phyloP scores from a whole-genome alignment of 2,329 filamentous ascomycete species.

The Graphilbum sp. region DNA sequence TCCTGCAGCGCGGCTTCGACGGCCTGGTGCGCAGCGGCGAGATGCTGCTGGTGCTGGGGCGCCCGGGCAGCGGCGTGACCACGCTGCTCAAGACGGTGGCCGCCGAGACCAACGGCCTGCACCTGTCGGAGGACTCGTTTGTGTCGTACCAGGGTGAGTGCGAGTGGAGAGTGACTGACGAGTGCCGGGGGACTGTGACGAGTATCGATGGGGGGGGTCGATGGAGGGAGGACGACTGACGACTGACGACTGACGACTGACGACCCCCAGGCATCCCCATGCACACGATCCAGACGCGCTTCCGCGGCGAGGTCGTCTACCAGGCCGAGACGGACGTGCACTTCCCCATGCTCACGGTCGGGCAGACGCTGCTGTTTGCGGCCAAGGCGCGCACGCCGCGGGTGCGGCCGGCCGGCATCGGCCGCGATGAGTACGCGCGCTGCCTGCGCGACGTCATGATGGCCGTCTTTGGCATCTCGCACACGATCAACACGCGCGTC shows the following conservation, averaged over 20 bases:
- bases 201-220: too few species aligned
- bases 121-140: conserved; percentile 19
- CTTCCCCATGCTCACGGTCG: conserved; percentile 51
- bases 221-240: too few species aligned
- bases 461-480: conserved; percentile 54
- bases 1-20: conserved; percentile 37
- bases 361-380: conserved; percentile 50
- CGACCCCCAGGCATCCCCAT: conserved; percentile 2
- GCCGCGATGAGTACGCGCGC: conserved; percentile 24
- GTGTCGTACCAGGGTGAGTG: conserved; percentile 4
- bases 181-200: too few species aligned
- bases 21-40: conserved; percentile 38
- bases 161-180: too few species aligned
- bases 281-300: conserved; percentile 18
- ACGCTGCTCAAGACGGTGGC: conserved; percentile 47
- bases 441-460: conserved; percentile 45
- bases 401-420: neutral
- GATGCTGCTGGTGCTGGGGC: conserved; percentile 39
- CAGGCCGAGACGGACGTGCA: conserved; percentile 53
- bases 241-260: too few species aligned
- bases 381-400: conserved; percentile 39
- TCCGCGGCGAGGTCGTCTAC: conserved; percentile 27
- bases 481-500: conserved; percentile 50
- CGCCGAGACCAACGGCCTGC: conserved; percentile 42
- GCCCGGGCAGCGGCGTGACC: conserved; percentile 40